Percentiles rank a stretch among this genome's conserved stretches.
These are phyloP conservation scores for Eutrema japonicum DNA, from an alignment of 345 rosid species.

Conservation along the genomic window DNA sequence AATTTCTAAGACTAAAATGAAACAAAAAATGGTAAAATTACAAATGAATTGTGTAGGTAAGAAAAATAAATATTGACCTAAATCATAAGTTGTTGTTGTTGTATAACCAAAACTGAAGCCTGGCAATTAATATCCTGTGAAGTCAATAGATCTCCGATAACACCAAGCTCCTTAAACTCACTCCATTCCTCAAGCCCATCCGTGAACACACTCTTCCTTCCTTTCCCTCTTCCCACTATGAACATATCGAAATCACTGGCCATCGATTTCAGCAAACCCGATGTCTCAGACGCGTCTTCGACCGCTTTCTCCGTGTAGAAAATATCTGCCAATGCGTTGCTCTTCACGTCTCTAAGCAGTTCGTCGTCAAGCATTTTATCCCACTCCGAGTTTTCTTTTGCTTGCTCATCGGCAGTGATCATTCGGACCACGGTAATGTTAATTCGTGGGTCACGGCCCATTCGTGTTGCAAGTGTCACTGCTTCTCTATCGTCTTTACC, in stretches of 20 bases:
- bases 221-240: conserved; percentile 44
- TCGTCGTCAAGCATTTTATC: conserved; percentile 44
- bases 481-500: conserved; percentile 56
- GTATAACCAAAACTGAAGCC: conserved; percentile 45
- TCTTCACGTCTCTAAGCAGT: conserved; percentile 29
- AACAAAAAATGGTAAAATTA: conserved; percentile 1
- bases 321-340: conserved; percentile 7
- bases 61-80: conserved; percentile 3
- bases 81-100: conserved; percentile 43
- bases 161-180: conserved; percentile 46
- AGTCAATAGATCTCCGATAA: conserved; percentile 43
- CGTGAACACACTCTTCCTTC: conserved; percentile 33
- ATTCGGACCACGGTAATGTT: conserved; percentile 31
- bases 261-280: conserved; percentile 24
- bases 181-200: conserved; percentile 49
- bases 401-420: not conserved
- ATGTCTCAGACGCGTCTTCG: conserved; percentile 44
- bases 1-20: conserved; percentile 13
- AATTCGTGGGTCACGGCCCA: conserved; percentile 32
- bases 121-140: conserved; percentile 33
- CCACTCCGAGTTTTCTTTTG: conserved; percentile 30
- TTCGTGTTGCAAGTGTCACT: conserved; percentile 36
- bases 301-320: conserved; percentile 26
- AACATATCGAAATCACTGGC: conserved; percentile 43
- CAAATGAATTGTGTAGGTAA: conserved; percentile 11